These are phyloP conservation scores for Aspergillus taichungensis DNA, from an alignment of 495 filamentous ascomycete genomes.

Conservation along the genomic window DNA sequence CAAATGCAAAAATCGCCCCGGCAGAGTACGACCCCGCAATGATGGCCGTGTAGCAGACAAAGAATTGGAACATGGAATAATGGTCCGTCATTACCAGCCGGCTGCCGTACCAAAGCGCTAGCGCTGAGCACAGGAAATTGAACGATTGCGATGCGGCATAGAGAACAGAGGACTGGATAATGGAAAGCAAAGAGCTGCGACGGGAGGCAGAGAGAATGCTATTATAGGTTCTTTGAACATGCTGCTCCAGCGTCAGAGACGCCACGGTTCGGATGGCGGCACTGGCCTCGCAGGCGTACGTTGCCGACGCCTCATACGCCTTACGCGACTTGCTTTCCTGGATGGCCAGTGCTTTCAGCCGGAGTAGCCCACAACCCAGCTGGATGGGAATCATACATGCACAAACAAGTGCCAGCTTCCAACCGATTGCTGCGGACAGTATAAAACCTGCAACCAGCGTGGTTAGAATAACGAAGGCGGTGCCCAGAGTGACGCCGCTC, in stretches of 20 bases:
- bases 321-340: constrained; percentile 42
- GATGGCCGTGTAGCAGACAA: constrained; percentile 43
- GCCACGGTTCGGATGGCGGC: constrained; percentile 43
- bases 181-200: constrained; percentile 22
- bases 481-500: constrained; percentile 68
- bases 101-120: constrained; percentile 44
- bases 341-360: constrained; percentile 29
- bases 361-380: constrained; percentile 40
- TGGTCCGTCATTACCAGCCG: constrained; percentile 34
- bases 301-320: constrained; percentile 39
- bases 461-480: constrained; percentile 40
- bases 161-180: constrained; percentile 4
- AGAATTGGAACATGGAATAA: constrained; percentile 39
- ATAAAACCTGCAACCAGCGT: constrained; percentile 41
- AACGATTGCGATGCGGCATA: constrained; percentile 10
- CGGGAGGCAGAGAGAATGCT: constrained; percentile 35
- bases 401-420: constrained; percentile 45
- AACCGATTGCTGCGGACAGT: constrained; percentile 41
- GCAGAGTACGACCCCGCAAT: constrained; percentile 41
- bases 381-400: constrained; percentile 37
- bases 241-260: constrained; percentile 36
- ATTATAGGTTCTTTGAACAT: constrained; percentile 34
- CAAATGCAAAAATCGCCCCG: constrained; percentile 37
- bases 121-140: constrained; percentile 30
- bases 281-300: constrained; percentile 44